Base-by-base conservation (phyloP, 2,329 filamentous ascomycete species). In the Chaetomium sp. region DNA sequence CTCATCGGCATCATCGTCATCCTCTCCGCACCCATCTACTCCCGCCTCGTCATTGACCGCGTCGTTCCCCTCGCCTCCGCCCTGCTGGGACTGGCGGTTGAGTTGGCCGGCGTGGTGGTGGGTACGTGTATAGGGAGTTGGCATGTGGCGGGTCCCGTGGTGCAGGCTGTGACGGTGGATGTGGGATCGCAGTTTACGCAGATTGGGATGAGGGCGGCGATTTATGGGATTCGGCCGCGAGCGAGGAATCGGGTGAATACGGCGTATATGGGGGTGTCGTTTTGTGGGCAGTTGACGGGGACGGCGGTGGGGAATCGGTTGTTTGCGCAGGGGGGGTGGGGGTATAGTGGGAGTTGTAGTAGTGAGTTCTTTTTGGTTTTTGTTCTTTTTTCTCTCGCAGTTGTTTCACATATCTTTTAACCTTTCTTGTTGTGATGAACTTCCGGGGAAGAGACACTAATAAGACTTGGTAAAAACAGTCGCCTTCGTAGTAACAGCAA, bases 231-330 rank as follows among this genome's bases (percentile, higher is more conserved):
- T 27, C 85, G 87, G 52, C 84, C 88, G 0, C 84, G 82, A 57
- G 84, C 85, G 0, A 73, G 87, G 4, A 94, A 91, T 69, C 72
- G 89, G 3, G 79, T 92, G 32, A 94, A 94, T 66, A 91, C 88
- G 0, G 87, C 85, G 1, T 94, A 90, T 65, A 94, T 92, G 89
- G 78, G 91, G 0, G 77, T 79, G 6, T 83, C 81, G 0, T 92
- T 92, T 64, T 82, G 79, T 34, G 89, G 89, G 0, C 89, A 94
- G 72, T 63, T 94, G 47, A 85, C 84, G 1, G 88, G 88, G 0
- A 86, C 84, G 0, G 76, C 80, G 1, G 80, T 81, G 4, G 80
- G 81, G 0, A 81, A 80, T 59, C 69, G 73, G 14, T 65, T 81
- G 1, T 81, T 79, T 55, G 77, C 77, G 0, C 64, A 71, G 35